Conservation (phyloP, 768 basidiomycete species). For the Amanita polypyramis region DNA sequence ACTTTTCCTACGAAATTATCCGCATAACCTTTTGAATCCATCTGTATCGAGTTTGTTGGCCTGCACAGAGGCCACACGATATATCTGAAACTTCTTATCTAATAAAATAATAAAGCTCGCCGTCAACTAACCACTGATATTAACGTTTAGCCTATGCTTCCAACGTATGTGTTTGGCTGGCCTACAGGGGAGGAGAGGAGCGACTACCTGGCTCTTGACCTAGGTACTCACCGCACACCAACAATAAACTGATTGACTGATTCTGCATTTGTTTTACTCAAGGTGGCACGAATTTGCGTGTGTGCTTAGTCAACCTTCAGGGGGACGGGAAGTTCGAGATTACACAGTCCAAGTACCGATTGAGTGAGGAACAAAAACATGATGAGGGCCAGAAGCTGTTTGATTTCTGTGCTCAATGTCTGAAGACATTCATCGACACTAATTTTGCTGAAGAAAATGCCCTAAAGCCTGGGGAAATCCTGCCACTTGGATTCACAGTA, state of each 20-base stretch:
- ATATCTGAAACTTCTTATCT: not conserved
- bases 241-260: not conserved
- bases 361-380: conserved; percentile 97
- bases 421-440: conserved; percentile 79
- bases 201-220: conserved; percentile 83
- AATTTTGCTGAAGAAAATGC: conserved; percentile 45
- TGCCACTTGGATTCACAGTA: conserved; percentile 93
- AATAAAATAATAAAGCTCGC: not conserved
- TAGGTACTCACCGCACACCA: conserved; percentile 41
- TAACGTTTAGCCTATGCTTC: conserved; percentile 75
- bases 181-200: conserved; percentile 85
- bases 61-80: not conserved
- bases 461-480: conserved; percentile 38
- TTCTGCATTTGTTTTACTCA: not conserved
- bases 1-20: not conserved
- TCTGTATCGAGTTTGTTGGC: not conserved
- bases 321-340: conserved; percentile 97
- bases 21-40: not conserved
- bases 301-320: conserved; percentile 88
- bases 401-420: conserved; percentile 94
- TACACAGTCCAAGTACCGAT: conserved; percentile 93
- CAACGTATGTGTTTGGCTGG: conserved; percentile 95
- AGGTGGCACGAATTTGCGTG: conserved; percentile 97
- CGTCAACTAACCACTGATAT: conserved; percentile 6
- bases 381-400: conserved; percentile 93